phyloP scores from a whole-genome alignment of 2,329 filamentous ascomycete species.

The Zarea fungicola region DNA sequence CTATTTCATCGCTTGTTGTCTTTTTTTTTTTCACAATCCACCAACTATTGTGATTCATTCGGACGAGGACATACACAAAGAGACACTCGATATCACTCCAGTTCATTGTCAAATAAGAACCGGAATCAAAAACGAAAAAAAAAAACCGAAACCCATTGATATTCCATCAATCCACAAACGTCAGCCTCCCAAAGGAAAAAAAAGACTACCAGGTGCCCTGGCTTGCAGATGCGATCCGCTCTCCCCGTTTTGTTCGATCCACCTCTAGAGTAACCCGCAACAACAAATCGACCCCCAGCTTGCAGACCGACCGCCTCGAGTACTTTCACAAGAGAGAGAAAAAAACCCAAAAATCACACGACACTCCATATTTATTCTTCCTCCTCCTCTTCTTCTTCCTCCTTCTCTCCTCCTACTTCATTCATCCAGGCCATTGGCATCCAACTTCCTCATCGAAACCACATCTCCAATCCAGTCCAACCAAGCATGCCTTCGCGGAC shows the following conservation, averaged over 20 bases:
- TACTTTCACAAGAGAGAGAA: neutral
- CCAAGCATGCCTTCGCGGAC: neutral
- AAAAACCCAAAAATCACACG: neutral
- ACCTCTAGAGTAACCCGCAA: constrained; percentile 5
- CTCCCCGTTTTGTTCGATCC: constrained; percentile 4
- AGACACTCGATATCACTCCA: too few relatives aligned
- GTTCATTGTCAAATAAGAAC: too few relatives aligned
- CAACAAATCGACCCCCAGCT: neutral
- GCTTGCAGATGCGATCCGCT: constrained; percentile 5
- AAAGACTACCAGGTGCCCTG: neutral
- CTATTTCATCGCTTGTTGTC: too few relatives aligned
- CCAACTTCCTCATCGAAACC: too few relatives aligned
- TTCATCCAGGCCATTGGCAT: too few relatives aligned
- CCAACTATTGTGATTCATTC: too few relatives aligned
- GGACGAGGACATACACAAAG: too few relatives aligned
- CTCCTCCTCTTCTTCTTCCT: neutral
- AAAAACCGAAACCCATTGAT: too few relatives aligned
- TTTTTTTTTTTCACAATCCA: too few relatives aligned
- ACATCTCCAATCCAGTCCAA: neutral
- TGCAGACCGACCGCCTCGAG: neutral
- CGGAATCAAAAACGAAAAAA: too few relatives aligned
- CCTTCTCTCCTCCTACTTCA: neutral
- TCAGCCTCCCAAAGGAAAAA: neutral
- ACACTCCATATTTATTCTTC: neutral
- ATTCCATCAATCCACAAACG: neutral